A percentile compares a stretch with the other conserved stretches of the same genome.
Evolutionary conservation across 1,139 yeast genomes (phyloP).

Genomic region (Zygoascus sp.): DNA sequence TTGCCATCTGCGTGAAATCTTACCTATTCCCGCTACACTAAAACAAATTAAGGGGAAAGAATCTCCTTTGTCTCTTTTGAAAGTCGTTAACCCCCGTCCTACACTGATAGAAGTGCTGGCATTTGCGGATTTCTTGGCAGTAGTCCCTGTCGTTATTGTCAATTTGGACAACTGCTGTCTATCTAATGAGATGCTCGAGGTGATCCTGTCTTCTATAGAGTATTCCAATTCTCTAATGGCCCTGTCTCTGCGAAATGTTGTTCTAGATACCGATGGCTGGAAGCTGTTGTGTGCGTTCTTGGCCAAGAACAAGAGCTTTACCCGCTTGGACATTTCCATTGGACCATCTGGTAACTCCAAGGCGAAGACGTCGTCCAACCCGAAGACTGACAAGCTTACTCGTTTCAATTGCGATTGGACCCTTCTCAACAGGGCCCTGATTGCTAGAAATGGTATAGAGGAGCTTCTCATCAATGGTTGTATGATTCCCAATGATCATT

Average conservation of each 20-base stretch:
- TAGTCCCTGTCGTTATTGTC: slow-evolving; percentile 73
- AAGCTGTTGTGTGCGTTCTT: slow-evolving; percentile 66
- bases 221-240: slow-evolving; percentile 59
- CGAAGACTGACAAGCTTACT: slow-evolving; percentile 11
- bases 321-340: slow-evolving; percentile 58
- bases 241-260: slow-evolving; percentile 72
- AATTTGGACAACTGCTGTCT: slow-evolving; percentile 79
- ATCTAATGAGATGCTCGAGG: slow-evolving; percentile 74
- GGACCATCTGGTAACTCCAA: slow-evolving; percentile 7
- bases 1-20: slow-evolving; percentile 85
- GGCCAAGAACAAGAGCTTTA: slow-evolving; percentile 50
- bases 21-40: slow-evolving; percentile 88
- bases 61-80: slow-evolving; percentile 69
- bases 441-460: slow-evolving; percentile 65
- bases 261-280: slow-evolving; percentile 73
- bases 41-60: slow-evolving; percentile 75
- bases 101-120: slow-evolving; percentile 85
- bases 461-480: slow-evolving; percentile 83
- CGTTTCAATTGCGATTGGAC: slow-evolving; percentile 77
- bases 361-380: slow-evolving; percentile 6
- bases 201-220: slow-evolving; percentile 59
- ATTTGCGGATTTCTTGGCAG: slow-evolving; percentile 80
- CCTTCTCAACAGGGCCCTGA: slow-evolving; percentile 56
- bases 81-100: slow-evolving; percentile 83
- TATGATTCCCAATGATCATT: slow-evolving; percentile 48